Evolutionary conservation across 495 filamentous ascomycete species (phyloP), one percentile per base, ranked within the genome.

Genomic region (Diplogelasinospora grovesii): DNA sequence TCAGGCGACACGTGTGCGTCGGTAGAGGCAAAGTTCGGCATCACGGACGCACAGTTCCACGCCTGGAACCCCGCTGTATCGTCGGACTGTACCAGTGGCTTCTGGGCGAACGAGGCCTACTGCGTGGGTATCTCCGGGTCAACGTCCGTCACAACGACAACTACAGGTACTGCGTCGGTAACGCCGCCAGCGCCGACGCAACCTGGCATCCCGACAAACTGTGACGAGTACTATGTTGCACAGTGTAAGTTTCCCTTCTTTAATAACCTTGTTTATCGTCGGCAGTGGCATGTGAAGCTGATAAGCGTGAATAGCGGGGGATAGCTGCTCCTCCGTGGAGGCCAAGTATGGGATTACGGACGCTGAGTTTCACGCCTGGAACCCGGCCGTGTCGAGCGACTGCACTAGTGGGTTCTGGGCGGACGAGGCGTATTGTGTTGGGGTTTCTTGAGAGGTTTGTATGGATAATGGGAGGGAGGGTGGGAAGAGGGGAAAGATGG

Each of bases 91-190:
- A 6, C 22, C 5, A 36, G 14, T 9, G 43, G 41, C 29, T 55
- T 27, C 24, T 56, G 47, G 53, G 13, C 47, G 18, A 39, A 35
- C 4, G 8, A 45, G 20, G 46, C 43, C 13, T 54, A 57, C 24
- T 59, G 50, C 23, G 47, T 59, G 20, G 42, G 49, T 25, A 36
- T 47, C 13, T n/a, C n/a, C n/a, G n/a, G n/a, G n/a, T n/a, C n/a
- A n/a, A n/a, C 38, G 24, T n/a, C 29, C 26, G 14, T 41, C 21
- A 24, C 40, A n/a, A 18, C 34, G 14, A 27, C 26, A 18, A 39
- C 46, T 18, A 45, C 8, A 13, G 27, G 19, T 8, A 18, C 23
- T 6, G 13, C 14, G 5, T 18, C 9, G 15, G 10, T 15, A 15
- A 28, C n/a, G 39, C 19, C 26, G 15, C 15, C 15, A 1, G 32